These are phyloP conservation scores for Gossypium arboreum DNA, from an alignment of 345 rosid species.

Conservation along the genomic window DNA sequence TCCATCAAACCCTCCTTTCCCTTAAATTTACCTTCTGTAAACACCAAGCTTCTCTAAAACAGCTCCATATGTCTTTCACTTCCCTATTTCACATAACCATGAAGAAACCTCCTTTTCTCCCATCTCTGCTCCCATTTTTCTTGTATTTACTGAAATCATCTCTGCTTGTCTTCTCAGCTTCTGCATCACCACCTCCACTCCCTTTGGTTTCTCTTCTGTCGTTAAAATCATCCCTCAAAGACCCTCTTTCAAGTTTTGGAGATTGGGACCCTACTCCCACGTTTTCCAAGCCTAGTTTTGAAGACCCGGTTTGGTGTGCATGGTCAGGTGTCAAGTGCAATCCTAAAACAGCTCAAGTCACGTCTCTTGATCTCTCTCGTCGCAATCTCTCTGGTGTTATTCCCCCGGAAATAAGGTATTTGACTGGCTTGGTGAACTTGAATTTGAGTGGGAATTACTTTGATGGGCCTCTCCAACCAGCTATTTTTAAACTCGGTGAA, in stretches of 20 bases:
- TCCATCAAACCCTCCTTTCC: slow-evolving; percentile 39
- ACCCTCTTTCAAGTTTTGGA: slow-evolving; percentile 48
- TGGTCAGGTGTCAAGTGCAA: slow-evolving; percentile 84
- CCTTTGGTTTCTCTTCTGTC: slow-evolving; percentile 59
- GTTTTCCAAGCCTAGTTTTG: slow-evolving; percentile 29
- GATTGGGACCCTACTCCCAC: slow-evolving; percentile 54
- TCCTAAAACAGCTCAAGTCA: slow-evolving; percentile 43
- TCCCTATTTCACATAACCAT: slow-evolving; percentile 31
- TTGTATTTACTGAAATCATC: slow-evolving; percentile 23
- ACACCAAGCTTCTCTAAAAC: slow-evolving; percentile 25
- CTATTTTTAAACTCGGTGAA: slow-evolving; percentile 52
- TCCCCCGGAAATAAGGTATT: slow-evolving; percentile 55
- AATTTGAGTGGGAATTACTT: slow-evolving; percentile 70
- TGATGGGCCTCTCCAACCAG: slow-evolving; percentile 49
- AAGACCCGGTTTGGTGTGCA: slow-evolving; percentile 64
- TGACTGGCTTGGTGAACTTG: slow-evolving; percentile 56
- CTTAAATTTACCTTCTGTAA: slow-evolving; percentile 51
- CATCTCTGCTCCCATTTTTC: slow-evolving; percentile 27
- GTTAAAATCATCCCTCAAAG: slow-evolving; percentile 59
- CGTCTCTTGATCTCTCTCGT: slow-evolving; percentile 72
- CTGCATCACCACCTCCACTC: slow-evolving; percentile 45
- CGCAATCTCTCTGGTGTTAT: slow-evolving; percentile 68
- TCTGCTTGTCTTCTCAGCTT: slow-evolving; percentile 20
- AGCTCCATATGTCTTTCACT: slow-evolving; percentile 11
- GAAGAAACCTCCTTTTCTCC: slow-evolving; percentile 38